Base-by-base conservation (phyloP, 495 filamentous ascomycete genomes). In the Ascobolus immersus region DNA sequence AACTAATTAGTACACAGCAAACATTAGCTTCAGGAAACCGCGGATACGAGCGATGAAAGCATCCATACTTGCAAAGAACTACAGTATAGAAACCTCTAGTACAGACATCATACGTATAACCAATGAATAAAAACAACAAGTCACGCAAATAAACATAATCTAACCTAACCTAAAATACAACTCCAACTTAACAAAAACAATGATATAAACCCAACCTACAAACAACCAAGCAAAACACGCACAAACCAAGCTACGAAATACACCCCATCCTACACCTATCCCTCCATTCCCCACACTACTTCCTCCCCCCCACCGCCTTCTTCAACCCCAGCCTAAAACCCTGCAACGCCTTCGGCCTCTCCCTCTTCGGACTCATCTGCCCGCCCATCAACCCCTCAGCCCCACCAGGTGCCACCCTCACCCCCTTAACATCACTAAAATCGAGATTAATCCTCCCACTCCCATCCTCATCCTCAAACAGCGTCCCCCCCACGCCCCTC, bases 391-490 rank as follows among this genome's bases (percentile, higher is more conserved):
- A 24, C 32, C 32, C 35, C 24, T 26, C 18, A 36, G 21, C 5
- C 24, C 36, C 34, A 23, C 23, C 37, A 24, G 41, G 23, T 11
- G 12, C 9, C 32, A 25, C 11, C 1, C 9, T 20, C 19, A 33
- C 2, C 7, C 34, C 34, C 9, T 34, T 34, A 4, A 33, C 28
- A 5, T 38, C 42, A 7, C 33, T 39, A 19, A 37, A 24, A 10
- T 41, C 38, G 10, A 49, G 21, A 2, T 43, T 28, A 7, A 48
- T 28, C 20, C 39, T 25, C 11, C 47, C 47, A 0, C 31, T 45
- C 0, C 47, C 47, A 18, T 50, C 47, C n/a, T 45, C 42, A 6
- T 50, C 47, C 4, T 39, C 26, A 19, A 50, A 49, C 12, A 39
- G 28, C 6, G 40, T 36, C 21, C 33, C 36, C 21, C 23, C 30